Conservation (phyloP, 768 basidiomycete genomes). For the Calocera cornea region DNA sequence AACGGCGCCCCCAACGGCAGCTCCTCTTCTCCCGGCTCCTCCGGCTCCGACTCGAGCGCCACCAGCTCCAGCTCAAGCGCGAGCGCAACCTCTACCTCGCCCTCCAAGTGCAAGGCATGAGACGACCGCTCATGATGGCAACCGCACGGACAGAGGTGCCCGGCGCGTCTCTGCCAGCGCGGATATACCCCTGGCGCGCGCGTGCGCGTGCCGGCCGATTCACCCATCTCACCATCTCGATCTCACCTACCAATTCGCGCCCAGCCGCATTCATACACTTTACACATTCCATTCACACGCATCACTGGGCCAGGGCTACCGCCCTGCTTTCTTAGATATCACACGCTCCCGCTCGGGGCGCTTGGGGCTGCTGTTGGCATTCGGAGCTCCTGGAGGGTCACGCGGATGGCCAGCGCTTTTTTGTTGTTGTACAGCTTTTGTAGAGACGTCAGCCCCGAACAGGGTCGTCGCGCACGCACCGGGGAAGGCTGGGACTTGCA, state of each 20-base stretch:
- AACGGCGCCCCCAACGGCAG: neutral
- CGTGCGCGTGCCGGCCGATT: neutral
- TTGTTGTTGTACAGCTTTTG: too few relatives aligned
- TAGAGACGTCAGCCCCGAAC: too few relatives aligned
- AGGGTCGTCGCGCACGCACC: too few relatives aligned
- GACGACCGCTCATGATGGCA: neutral
- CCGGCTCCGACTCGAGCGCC: neutral
- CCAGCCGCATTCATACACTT: too few relatives aligned
- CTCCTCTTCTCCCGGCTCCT: neutral
- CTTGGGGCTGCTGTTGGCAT: neutral
- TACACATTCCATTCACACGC: neutral
- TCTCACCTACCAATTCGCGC: neutral
- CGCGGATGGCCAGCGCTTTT: too few relatives aligned
- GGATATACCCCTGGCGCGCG: neutral
- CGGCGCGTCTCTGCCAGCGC: neutral
- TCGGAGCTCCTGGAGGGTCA: neutral
- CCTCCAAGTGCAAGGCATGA: neutral
- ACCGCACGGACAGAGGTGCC: neutral
- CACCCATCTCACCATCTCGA: neutral
- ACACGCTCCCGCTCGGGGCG: neutral
- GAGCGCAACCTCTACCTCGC: neutral
- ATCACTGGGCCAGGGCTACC: neutral
- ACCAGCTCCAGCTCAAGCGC: neutral
- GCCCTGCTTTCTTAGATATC: neutral
- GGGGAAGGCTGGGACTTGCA: too few relatives aligned